These are phyloP conservation scores for Flaveria robusta DNA, from an alignment of 129 eudicot species.

Conservation along the genomic window DNA sequence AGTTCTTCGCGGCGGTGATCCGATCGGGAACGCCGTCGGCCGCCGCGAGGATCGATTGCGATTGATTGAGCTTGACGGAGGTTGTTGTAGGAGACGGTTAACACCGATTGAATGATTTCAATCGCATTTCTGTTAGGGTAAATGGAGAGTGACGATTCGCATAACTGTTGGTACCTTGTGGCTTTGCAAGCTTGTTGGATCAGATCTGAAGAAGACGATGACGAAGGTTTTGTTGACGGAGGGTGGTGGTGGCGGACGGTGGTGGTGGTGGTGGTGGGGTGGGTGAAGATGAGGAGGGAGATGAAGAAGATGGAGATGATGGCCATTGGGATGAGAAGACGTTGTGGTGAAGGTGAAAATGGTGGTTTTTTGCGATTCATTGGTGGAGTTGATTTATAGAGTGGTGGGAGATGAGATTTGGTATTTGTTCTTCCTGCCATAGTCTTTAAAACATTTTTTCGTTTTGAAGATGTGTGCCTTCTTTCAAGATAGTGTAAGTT, in stretches of 20 bases:
- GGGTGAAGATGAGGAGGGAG: slow-evolving; percentile 51
- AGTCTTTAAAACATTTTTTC: no score
- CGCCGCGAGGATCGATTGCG: slow-evolving; percentile 34
- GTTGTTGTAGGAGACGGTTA: slow-evolving; percentile 33
- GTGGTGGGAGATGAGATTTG: background rate
- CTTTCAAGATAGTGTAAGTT: no score
- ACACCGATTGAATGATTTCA: slow-evolving; percentile 49
- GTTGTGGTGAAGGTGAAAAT: slow-evolving; percentile 20
- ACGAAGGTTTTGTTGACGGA: background rate
- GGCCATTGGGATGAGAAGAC: slow-evolving; percentile 45
- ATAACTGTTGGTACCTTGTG: slow-evolving; percentile 50
- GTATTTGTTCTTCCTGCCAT: no score
- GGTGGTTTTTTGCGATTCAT: slow-evolving; percentile 48
- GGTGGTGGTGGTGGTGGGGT: slow-evolving; percentile 37
- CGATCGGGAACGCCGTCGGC: slow-evolving; percentile 41
- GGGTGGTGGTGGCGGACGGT: slow-evolving; percentile 28
- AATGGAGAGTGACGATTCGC: slow-evolving; percentile 38
- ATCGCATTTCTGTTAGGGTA: slow-evolving; percentile 29
- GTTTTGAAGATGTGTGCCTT: no score
- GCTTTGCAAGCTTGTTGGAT: slow-evolving; percentile 65
- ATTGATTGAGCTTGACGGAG: slow-evolving; percentile 45
- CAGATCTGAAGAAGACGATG: slow-evolving; percentile 22
- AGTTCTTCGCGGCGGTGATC: slow-evolving; percentile 53
- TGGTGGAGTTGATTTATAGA: background rate
- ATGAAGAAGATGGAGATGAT: slow-evolving; percentile 40